phyloP scores from a whole-genome alignment of 2,329 filamentous ascomycete genomes.

The Fusarium bactridioides region DNA sequence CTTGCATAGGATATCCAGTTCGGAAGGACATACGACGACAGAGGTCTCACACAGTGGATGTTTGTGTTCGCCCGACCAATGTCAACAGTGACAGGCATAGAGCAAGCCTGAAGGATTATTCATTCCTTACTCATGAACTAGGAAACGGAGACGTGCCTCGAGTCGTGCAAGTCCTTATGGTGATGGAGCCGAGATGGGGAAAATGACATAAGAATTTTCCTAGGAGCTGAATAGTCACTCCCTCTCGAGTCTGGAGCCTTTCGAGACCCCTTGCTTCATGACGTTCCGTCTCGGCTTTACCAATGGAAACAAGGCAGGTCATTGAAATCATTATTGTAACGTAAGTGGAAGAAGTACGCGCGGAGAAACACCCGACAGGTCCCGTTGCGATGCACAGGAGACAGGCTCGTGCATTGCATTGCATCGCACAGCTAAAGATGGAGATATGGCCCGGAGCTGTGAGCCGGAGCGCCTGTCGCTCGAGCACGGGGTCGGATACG shows the following conservation, averaged over 20 bases:
- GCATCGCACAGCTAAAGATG: conserved; percentile 13
- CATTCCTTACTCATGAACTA: conserved; percentile 5
- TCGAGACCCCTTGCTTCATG: conserved; percentile 13
- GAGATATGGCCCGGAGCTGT: conserved; percentile 10
- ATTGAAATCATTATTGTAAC: conserved; percentile 4
- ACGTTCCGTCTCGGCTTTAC: conserved; percentile 20
- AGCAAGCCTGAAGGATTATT: background rate
- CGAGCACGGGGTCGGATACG: conserved; percentile 45
- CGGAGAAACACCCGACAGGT: conserved; percentile 22
- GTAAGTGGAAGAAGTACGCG: background rate
- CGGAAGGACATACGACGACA: background rate
- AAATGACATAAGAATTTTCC: conserved; percentile 2
- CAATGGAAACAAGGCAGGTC: conserved; percentile 24
- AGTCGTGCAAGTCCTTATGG: conserved; percentile 2
- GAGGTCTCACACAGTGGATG: background rate
- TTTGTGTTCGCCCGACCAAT: background rate
- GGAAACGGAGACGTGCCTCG: background rate
- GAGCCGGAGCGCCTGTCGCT: conserved; percentile 43
- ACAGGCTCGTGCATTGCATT: conserved; percentile 12
- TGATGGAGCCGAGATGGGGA: conserved; percentile 8
- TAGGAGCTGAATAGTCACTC: background rate
- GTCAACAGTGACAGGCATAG: background rate
- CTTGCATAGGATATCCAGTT: background rate
- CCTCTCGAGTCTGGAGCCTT: background rate
- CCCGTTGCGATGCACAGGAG: conserved; percentile 15